Percentiles rank a stretch among this genome's conserved stretches.
These are phyloP conservation scores for Eucalyptus marginata DNA, from an alignment of 345 rosid species.

Conservation along the genomic window DNA sequence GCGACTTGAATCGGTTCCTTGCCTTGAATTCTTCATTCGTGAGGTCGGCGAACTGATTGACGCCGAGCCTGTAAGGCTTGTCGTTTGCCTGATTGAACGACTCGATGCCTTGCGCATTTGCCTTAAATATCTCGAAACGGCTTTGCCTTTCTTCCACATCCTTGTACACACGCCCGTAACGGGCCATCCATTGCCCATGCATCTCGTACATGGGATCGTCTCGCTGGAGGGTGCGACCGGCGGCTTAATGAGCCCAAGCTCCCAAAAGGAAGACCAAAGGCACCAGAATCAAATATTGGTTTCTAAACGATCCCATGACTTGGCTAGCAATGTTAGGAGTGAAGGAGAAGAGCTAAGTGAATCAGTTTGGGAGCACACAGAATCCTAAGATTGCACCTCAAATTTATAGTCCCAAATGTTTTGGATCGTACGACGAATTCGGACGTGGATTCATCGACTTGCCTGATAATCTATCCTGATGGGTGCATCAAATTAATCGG, in stretches of 20 bases:
- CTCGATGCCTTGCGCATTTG: constrained; percentile 18
- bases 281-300: background rate
- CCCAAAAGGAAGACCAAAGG: constrained; percentile 5
- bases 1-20: constrained; percentile 23
- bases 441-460: background rate
- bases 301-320: background rate
- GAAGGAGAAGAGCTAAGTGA: background rate
- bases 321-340: background rate
- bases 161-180: constrained; percentile 9
- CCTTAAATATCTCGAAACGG: constrained; percentile 25
- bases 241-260: background rate
- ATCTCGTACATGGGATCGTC: background rate
- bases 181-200: constrained; percentile 19
- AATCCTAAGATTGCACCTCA: background rate
- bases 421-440: background rate
- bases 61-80: constrained; percentile 27
- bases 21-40: constrained; percentile 29
- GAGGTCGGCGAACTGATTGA: constrained; percentile 37
- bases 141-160: constrained; percentile 11
- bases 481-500: background rate
- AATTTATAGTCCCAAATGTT: background rate
- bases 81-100: constrained; percentile 10
- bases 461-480: background rate
- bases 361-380: background rate
- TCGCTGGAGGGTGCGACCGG: background rate